phyloP scores from a whole-genome alignment of 169 alveolate genomes.

The Eimeria brunetti region DNA sequence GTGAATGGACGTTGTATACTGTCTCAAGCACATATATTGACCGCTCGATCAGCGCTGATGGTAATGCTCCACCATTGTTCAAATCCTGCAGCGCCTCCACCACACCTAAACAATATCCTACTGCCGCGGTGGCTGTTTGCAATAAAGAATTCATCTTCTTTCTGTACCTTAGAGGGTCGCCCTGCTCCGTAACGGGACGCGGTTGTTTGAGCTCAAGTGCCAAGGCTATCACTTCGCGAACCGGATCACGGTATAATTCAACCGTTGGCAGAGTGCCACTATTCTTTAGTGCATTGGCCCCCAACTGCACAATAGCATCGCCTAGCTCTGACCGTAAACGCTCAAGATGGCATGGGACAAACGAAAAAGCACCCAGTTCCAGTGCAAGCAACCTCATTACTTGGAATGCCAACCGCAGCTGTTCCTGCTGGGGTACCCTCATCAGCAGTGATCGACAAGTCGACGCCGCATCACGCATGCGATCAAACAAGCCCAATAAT shows the following conservation, averaged over 20 bases:
- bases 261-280: too few relatives aligned
- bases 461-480: not conserved
- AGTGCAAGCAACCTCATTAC: not conserved
- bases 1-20: not conserved
- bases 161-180: not conserved
- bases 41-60: not conserved
- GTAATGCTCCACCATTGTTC: not conserved
- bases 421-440: not conserved
- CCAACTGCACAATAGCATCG: not conserved
- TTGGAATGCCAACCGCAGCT: not conserved
- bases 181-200: not conserved
- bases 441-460: not conserved
- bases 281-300: not conserved
- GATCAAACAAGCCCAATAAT: not conserved
- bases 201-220: not conserved
- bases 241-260: too few relatives aligned
- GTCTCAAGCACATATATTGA: not conserved
- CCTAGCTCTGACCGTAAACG: not conserved
- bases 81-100: not conserved
- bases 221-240: too few relatives aligned
- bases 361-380: not conserved
- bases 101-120: not conserved
- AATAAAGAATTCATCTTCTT: not conserved
- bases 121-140: not conserved
- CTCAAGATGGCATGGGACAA: too few relatives aligned